Percentiles rank a stretch among this genome's conserved stretches.
Evolutionary conservation across 2,329 filamentous ascomycete species (phyloP).

Genomic region (Fusarium sambucinum): DNA sequence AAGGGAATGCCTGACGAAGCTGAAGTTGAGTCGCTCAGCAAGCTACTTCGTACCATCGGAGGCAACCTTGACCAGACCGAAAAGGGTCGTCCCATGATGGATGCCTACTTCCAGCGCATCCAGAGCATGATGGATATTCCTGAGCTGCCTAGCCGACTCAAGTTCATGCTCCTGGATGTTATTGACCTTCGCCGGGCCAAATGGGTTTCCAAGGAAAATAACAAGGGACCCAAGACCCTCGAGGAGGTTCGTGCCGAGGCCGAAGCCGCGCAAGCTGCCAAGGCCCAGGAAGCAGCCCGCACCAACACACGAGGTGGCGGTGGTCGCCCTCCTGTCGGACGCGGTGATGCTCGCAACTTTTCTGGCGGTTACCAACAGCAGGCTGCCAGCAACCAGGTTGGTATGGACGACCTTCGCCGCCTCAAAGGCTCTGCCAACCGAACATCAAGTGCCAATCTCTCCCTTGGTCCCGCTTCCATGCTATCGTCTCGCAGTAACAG

Average conservation of each 20-base stretch:
- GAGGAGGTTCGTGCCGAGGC: conserved; percentile 88
- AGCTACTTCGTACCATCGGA: conserved; percentile 92
- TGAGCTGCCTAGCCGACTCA: conserved; percentile 85
- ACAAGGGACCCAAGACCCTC: conserved; percentile 97
- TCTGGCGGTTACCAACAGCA: conserved; percentile 76
- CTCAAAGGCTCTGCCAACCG: conserved; percentile 75
- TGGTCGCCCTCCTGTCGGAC: conserved; percentile 78
- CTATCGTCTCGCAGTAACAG: conserved; percentile 92
- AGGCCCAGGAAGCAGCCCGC: conserved; percentile 78
- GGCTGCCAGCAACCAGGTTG: conserved; percentile 82
- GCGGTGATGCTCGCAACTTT: conserved; percentile 89
- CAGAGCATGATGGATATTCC: conserved; percentile 82
- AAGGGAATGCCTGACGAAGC: conserved; percentile 93
- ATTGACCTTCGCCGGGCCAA: conserved; percentile 81
- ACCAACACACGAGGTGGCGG: conserved; percentile 75
- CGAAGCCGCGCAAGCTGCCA: conserved; percentile 81
- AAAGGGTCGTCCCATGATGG: conserved; percentile 88
- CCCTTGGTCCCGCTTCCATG: conserved; percentile 86
- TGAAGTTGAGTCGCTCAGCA: conserved; percentile 94
- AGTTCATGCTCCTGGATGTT: conserved; percentile 97
- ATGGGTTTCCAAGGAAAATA: conserved; percentile 88
- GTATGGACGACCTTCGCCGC: conserved; percentile 90
- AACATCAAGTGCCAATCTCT: conserved; percentile 71
- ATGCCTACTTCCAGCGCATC: conserved; percentile 93
- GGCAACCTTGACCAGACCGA: conserved; percentile 84